Evolutionary conservation across 108 stramenopile species (phyloP), one percentile per base, ranked within the genome.

Genomic region (Mediolabrus comicus): DNA sequence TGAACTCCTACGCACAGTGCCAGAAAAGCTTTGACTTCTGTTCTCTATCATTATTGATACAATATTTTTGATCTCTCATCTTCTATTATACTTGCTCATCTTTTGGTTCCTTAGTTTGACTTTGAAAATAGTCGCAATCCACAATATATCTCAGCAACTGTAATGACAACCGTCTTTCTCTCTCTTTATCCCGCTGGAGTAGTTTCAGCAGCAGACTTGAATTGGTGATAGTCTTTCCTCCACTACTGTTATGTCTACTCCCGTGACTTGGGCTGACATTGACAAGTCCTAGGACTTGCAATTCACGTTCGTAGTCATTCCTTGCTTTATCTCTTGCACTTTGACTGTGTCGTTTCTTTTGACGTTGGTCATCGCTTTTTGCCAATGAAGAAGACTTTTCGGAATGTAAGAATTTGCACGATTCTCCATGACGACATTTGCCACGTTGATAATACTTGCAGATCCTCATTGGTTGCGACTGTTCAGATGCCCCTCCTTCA

Each of bases 101-200:
- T 53, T 16, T 17, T 53, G 16, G 26, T 31, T 29, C 27, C 11
- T 35, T 59, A n/a, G n/a, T 39, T 3, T 53, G 5, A 32, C 53
- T 68, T 26, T 79, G 81, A 61, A 88, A 85, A 65, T 82, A 92
- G 70, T 92, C 70, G 14, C 69, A 71, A 62, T 90, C 82, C 13
- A 90, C 90, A 72, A 95, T 83, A 58, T 87, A 87, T 36, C 85
- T 70, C 53, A 95, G 55, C 25, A 92, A 46, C 64, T 93, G 92
- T 69, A 95, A 64, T 9, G 90, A 75, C 9, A 93, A 66, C 24
- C 84, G 57, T 29, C 74, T 35, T 70, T 95, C 94, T 59, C 94
- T 76, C 55, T 85, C 75, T 61, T 82, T 85, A 65, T 95, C 94
- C 51, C 77, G 83, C 34, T 81, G 43, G 17, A 95, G 61, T 25